Evolutionary conservation across 2,329 filamentous ascomycete species (phyloP).

Genomic region (Cadophora gregata): DNA sequence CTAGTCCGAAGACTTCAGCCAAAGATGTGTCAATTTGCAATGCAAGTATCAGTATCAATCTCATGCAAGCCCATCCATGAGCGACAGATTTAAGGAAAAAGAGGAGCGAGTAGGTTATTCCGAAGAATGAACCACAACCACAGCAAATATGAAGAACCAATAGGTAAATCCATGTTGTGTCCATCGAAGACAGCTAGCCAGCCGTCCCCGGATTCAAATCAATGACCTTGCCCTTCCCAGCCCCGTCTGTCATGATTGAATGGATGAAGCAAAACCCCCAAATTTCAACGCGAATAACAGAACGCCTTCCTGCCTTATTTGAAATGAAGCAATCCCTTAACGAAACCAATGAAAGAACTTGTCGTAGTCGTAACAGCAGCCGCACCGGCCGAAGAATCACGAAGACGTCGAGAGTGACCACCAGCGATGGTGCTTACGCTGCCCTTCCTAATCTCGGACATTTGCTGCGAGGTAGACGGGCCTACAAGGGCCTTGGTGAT

Average conservation of each 20-base stretch:
- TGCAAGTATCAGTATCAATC: conserved; percentile 13
- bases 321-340: conserved; percentile 37
- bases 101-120: conserved; percentile 3
- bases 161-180: conserved; percentile 12
- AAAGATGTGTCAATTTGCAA: conserved; percentile 22
- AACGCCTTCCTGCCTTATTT: conserved; percentile 36
- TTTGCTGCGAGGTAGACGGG: conserved; percentile 44
- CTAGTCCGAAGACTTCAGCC: conserved; percentile 4
- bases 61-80: conserved; percentile 13
- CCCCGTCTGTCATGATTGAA: conserved; percentile 21
- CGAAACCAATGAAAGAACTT: conserved; percentile 40
- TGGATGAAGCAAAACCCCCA: conserved; percentile 1
- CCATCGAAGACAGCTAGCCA: conserved; percentile 22
- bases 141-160: conserved; percentile 5
- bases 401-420: conserved; percentile 26
- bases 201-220: conserved; percentile 14
- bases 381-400: conserved; percentile 23
- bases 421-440: conserved; percentile 28
- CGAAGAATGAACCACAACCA: conserved; percentile 9
- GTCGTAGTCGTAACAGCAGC: conserved; percentile 30
- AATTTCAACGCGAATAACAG: conserved; percentile 9
- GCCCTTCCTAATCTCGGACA: conserved; percentile 43
- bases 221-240: conserved; percentile 15
- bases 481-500: conserved; percentile 30
- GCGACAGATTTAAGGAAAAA: conserved; percentile 4